Percentiles rank a stretch among this genome's conserved stretches.
phyloP scores from a whole-genome alignment of 2,329 filamentous ascomycete species.

The Microcyclospora pomicola region DNA sequence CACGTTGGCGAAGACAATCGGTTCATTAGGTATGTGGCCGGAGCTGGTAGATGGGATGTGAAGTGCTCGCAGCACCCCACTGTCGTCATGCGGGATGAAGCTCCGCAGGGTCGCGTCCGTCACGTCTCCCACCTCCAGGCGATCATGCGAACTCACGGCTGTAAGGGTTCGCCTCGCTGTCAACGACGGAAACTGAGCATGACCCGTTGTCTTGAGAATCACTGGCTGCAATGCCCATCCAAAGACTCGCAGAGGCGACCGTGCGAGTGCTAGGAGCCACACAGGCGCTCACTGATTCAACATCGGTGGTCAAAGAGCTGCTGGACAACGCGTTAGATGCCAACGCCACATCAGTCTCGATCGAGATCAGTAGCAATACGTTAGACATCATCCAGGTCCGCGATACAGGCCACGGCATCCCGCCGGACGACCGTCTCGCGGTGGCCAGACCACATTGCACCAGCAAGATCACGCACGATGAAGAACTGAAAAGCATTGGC shows the following conservation, averaged over 20 bases:
- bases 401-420: constrained; percentile 63
- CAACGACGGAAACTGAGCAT: too few species aligned
- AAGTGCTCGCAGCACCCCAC: background rate
- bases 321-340: constrained; percentile 67
- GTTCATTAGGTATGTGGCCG: background rate
- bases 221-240: constrained; percentile 22
- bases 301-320: constrained; percentile 58
- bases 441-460: constrained; percentile 57
- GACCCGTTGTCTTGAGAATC: too few species aligned
- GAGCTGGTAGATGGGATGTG: too few species aligned
- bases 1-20: background rate
- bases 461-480: constrained; percentile 55
- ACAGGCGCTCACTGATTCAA: constrained; percentile 45
- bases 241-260: constrained; percentile 28
- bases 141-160: too few species aligned
- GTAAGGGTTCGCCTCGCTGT: too few species aligned
- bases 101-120: background rate
- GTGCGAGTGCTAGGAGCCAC: constrained; percentile 47
- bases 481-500: constrained; percentile 45
- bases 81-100: background rate
- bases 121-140: too few species aligned
- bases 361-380: constrained; percentile 51
- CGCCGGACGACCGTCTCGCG: constrained; percentile 43
- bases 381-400: constrained; percentile 55
- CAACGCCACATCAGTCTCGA: constrained; percentile 49